Conservation (phyloP, 352 stramenopile genomes). For the Phytopythium cucurbitacearum region DNA sequence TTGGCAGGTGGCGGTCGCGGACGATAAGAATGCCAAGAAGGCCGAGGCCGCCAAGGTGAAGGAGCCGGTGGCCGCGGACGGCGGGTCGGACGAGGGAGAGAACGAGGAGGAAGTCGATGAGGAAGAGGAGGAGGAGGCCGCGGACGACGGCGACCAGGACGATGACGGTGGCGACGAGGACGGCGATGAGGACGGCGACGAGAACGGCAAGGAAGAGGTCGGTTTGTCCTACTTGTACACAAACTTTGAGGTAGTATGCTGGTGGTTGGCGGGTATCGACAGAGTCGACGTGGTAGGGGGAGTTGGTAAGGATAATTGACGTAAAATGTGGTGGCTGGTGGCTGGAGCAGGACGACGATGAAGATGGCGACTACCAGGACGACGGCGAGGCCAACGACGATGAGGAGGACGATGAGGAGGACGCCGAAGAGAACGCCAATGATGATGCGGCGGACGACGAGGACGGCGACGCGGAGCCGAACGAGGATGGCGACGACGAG, state of each 20-base stretch:
- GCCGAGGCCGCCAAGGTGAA: not conserved
- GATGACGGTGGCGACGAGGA: constrained; percentile 7
- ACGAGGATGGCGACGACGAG: constrained; percentile 26
- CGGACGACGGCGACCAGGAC: constrained; percentile 24
- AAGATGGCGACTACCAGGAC: constrained; percentile 32
- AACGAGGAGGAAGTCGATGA: constrained; percentile 20
- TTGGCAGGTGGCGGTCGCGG: constrained; percentile 7
- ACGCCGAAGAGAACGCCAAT: constrained; percentile 14
- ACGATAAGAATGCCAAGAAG: constrained; percentile 10
- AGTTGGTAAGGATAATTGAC: too few species aligned
- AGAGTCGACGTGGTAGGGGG: too few species aligned
- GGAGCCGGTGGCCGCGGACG: constrained; percentile 12
- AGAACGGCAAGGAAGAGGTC: constrained; percentile 35
- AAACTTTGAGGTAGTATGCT: constrained; percentile 42
- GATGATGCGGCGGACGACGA: constrained; percentile 8
- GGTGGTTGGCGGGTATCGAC: too few species aligned
- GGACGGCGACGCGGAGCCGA: constrained; percentile 13
- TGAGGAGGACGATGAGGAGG: constrained; percentile 36
- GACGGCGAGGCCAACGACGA: constrained; percentile 20
- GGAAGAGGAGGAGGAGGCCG: constrained; percentile 6
- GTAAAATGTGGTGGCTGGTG: not conserved
- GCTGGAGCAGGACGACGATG: constrained; percentile 25
- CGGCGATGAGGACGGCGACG: constrained; percentile 14
- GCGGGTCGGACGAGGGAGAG: constrained; percentile 12
- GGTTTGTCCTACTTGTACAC: constrained; percentile 64